Base-by-base conservation (phyloP, 1,284 basidiomycete species). In the Wolfiporia cocos region DNA sequence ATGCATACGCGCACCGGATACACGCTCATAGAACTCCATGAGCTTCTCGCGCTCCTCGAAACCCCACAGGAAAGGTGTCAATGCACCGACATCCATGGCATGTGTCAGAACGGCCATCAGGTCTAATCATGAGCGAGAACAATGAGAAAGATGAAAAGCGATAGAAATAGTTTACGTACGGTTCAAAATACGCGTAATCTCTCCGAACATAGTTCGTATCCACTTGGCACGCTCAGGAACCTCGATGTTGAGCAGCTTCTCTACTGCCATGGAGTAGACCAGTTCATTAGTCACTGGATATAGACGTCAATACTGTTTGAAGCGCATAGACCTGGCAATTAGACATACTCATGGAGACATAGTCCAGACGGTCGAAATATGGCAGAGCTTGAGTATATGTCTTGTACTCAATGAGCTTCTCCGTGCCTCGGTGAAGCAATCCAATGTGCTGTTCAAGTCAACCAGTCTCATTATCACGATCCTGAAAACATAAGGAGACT, bases 21-120 rank as follows among this genome's bases (percentile, higher is more conserved):
- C 94, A 45, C 95, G 92, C 69, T 99, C 95, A 68, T 99, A 98
- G 69, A 99, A 99, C 66, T 99, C 95, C 95, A 98, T 98, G 52
- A 99, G 82, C 74, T 99, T 98, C 70, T 99, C 95, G 52, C 95
- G 92, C 69, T 99, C 95, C 69, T 99, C 95, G 74, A 99, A 98
- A 58, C 94, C 96, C 94, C 93, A 99, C 30, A 99, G 74, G 85
- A 98, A 99, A 36, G 95, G 96, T 1, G 96, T 99, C 5, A 99
- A 76, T 49, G 92, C 95, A 62, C 95, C 96, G 49, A 99, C 95
- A 59, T 96, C 92, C 90, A 92, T 92, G 41, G 86, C 84, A 69
- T 96, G 91, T 21, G 95, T 92, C 33, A 99, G 78, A 49, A 99
- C 80, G 46, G 95, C 95, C 96, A 99, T 99, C 51, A 98, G 74